Conservation (phyloP, 1,284 basidiomycete genomes). For the Afroboletus lepidellus region DNA sequence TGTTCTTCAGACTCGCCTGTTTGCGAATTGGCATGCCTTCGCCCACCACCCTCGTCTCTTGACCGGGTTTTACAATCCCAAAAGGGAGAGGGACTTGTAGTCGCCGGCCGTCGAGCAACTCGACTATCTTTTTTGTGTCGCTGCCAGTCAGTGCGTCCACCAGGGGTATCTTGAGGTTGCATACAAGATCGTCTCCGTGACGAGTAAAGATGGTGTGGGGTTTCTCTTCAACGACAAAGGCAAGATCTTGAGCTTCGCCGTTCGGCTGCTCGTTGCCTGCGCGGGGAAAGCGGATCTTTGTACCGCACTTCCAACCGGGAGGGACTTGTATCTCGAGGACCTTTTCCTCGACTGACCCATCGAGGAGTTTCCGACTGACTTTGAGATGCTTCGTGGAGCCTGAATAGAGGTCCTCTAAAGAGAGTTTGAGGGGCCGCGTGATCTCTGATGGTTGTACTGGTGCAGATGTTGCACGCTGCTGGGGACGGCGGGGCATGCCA, state of each 20-base stretch:
- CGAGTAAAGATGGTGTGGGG: conserved; percentile 74
- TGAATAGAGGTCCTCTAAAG: conserved; percentile 88
- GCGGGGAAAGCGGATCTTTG: conserved; percentile 86
- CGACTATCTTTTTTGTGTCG: conserved; percentile 53
- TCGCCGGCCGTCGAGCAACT: conserved; percentile 77
- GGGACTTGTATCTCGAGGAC: conserved; percentile 87
- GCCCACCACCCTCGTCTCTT: conserved; percentile 65
- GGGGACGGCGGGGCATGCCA: conserved; percentile 48
- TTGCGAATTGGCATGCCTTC: conserved; percentile 94
- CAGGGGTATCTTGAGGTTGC: conserved; percentile 66
- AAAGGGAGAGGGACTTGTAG: conserved; percentile 66
- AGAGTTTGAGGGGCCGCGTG: conserved; percentile 80
- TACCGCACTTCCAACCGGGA: conserved; percentile 87
- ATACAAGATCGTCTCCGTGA: conserved; percentile 78
- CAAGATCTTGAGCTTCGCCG: conserved; percentile 81
- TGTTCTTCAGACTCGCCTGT: conserved; percentile 66
- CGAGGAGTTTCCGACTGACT: conserved; percentile 72
- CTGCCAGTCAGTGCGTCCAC: conserved; percentile 78
- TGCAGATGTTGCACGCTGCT: conserved; percentile 26
- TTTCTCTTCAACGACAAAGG: conserved; percentile 92
- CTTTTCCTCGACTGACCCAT: conserved; percentile 84
- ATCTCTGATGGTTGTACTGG: conserved; percentile 59
- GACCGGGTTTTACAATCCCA: conserved; percentile 77
- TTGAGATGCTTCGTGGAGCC: conserved; percentile 91
- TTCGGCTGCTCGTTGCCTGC: conserved; percentile 82